These are phyloP conservation scores for Pestalotiopsis sp. DNA, from an alignment of 2,329 filamentous ascomycete genomes.

Conservation along the genomic window DNA sequence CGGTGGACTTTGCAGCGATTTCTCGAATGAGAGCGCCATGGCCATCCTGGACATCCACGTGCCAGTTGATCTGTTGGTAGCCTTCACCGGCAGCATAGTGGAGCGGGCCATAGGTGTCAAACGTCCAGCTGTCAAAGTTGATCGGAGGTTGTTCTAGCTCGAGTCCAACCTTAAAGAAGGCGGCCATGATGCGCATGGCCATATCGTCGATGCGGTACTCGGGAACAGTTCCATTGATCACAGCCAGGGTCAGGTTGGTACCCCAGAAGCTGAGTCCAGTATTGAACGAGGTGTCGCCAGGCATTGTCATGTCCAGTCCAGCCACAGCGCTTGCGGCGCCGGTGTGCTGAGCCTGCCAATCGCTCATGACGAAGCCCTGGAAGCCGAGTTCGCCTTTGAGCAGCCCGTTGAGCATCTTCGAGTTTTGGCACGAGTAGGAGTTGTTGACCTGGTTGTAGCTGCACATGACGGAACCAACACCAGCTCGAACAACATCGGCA, in stretches of 20 bases:
- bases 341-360: slow-evolving; percentile 77
- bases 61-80: slow-evolving; percentile 72
- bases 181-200: slow-evolving; percentile 79
- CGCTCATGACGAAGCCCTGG: slow-evolving; percentile 79
- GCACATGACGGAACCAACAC: slow-evolving; percentile 66
- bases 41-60: slow-evolving; percentile 80
- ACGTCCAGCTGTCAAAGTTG: slow-evolving; percentile 90
- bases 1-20: slow-evolving; percentile 77
- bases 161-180: slow-evolving; percentile 68
- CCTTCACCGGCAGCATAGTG: slow-evolving; percentile 66
- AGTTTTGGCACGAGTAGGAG: slow-evolving; percentile 80
- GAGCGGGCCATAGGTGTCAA: slow-evolving; percentile 71
- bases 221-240: slow-evolving; percentile 87
- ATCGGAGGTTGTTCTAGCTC: slow-evolving; percentile 53
- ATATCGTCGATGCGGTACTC: slow-evolving; percentile 90
- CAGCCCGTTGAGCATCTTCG: slow-evolving; percentile 72
- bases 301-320: slow-evolving; percentile 88
- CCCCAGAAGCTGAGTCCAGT: slow-evolving; percentile 79
- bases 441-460: slow-evolving; percentile 82
- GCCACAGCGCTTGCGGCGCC: slow-evolving; percentile 69
- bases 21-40: slow-evolving; percentile 76
- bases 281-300: slow-evolving; percentile 79
- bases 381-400: slow-evolving; percentile 82
- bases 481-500: slow-evolving; percentile 69
- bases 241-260: slow-evolving; percentile 81